Percentiles rank a stretch among this genome's conserved stretches.
These are phyloP conservation scores for Pyricularia sp. DNA, from an alignment of 2,329 filamentous ascomycete genomes.

Conservation along the genomic window DNA sequence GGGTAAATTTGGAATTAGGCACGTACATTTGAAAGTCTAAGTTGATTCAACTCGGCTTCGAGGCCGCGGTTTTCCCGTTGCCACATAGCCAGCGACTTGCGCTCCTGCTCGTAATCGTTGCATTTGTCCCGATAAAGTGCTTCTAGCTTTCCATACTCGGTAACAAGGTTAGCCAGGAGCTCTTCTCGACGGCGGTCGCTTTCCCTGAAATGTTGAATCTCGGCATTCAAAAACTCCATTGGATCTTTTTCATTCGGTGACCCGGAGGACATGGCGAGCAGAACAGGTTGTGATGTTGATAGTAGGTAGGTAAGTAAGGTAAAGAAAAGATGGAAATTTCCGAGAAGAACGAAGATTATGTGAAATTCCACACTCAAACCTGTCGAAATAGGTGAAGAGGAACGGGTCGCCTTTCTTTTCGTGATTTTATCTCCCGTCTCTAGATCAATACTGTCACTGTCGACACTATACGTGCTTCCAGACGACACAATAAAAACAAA, in stretches of 20 bases:
- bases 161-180: not conserved
- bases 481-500: not conserved
- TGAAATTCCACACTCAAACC: not conserved
- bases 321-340: not conserved
- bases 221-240: not conserved
- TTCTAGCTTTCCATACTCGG: not conserved
- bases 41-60: not conserved
- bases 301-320: not conserved
- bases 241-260: not conserved
- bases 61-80: constrained; percentile 1
- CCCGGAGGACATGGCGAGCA: not conserved
- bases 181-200: constrained; percentile 1
- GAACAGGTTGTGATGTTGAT: not conserved
- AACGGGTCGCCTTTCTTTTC: not conserved
- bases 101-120: constrained; percentile 4
- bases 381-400: not conserved
- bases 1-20: not conserved
- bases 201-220: constrained; percentile 1
- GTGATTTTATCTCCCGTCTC: not conserved
- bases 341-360: not conserved
- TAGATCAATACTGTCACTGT: not conserved
- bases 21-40: constrained; percentile 4
- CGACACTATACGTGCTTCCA: not conserved
- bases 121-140: not conserved
- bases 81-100: constrained; percentile 4